phyloP scores from a whole-genome alignment of 371 early-diverging fungal genomes.

The Entomophthora muscae region DNA sequence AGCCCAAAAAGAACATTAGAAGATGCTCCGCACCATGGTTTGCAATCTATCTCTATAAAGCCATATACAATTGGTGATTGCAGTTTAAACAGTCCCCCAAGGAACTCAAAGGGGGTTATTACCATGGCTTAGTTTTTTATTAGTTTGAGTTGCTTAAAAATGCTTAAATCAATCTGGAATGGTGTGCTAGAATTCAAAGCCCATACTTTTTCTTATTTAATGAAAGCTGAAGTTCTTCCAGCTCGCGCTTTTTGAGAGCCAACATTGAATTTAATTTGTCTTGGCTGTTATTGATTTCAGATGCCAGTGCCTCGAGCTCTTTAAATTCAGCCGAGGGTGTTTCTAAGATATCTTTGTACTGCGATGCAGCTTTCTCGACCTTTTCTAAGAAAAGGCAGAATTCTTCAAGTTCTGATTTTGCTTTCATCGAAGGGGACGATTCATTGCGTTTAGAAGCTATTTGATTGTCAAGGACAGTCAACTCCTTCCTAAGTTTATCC shows the following conservation, averaged over 20 bases:
- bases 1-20: too few relatives aligned
- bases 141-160: too few relatives aligned
- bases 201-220: constrained; percentile 1
- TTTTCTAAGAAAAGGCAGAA: background rate
- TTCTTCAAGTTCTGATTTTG: background rate
- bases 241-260: background rate
- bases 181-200: background rate
- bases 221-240: background rate
- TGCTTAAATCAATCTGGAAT: too few relatives aligned
- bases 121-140: too few relatives aligned
- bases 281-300: background rate
- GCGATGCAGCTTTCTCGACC: background rate
- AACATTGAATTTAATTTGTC: background rate
- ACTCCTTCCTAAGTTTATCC: background rate
- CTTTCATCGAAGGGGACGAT: background rate
- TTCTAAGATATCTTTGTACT: background rate
- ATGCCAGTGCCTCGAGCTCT: background rate
- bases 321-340: background rate
- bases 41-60: too few relatives aligned
- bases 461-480: background rate
- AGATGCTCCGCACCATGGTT: too few relatives aligned
- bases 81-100: too few relatives aligned
- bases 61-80: too few relatives aligned
- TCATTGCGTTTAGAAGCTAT: background rate
- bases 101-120: too few relatives aligned